phyloP scores from a whole-genome alignment of 78 protist species.

The Emiliania huxleyi region DNA sequence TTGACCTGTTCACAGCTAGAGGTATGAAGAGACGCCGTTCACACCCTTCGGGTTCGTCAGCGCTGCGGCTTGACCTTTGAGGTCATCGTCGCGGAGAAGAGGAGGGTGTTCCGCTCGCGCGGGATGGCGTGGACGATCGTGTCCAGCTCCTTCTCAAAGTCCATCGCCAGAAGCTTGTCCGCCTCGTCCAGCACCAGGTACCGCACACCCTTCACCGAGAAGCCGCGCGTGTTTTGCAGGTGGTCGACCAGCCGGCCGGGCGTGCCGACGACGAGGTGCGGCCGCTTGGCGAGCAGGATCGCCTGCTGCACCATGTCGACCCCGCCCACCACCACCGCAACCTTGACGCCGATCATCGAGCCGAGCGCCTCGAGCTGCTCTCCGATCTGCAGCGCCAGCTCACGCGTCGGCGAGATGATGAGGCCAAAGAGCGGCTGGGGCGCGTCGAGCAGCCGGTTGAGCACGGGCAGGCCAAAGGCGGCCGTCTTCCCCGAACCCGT shows the following conservation, averaged over 20 bases:
- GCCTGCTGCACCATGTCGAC: conserved; percentile 74
- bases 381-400: conserved; percentile 92
- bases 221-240: conserved; percentile 92
- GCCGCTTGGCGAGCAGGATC: conserved; percentile 76
- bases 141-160: conserved; percentile 89
- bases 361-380: conserved; percentile 93
- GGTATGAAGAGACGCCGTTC: no score
- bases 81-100: conserved; percentile 99
- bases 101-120: conserved; percentile 70
- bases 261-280: conserved; percentile 96
- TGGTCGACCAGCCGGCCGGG: conserved; percentile 95
- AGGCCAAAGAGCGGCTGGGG: conserved; percentile 39
- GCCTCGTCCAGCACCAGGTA: conserved; percentile 76
- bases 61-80: conserved; percentile 74
- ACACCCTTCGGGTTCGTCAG: conserved; percentile 89
- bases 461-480: conserved; percentile 92
- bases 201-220: conserved; percentile 66
- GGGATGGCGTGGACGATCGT: conserved; percentile 62
- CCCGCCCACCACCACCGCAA: conserved; percentile 80
- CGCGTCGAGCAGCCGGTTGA: conserved; percentile 66
- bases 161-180: conserved; percentile 88
- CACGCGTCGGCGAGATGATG: conserved; percentile 75
- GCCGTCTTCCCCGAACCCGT: conserved; percentile 98
- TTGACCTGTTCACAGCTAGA: no score
- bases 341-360: conserved; percentile 72